phyloP scores from a whole-genome alignment of 441 rosid species.

The Pelargonium hybrid region DNA sequence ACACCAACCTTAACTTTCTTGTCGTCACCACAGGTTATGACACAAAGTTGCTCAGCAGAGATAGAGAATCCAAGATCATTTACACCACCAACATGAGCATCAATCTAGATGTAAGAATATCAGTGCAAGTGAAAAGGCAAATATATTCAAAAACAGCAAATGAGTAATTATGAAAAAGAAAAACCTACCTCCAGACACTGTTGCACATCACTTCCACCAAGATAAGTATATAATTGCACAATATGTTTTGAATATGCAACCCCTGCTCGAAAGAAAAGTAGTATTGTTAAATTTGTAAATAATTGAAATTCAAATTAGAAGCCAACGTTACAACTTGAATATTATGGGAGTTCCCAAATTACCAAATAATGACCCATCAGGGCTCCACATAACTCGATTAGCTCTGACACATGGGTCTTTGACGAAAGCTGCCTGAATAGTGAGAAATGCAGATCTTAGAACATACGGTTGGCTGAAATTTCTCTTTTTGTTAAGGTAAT shows the following conservation, averaged over 20 bases:
- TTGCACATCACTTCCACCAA: conserved; percentile 51
- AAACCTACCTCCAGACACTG: conserved; percentile 64
- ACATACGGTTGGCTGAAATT: not conserved
- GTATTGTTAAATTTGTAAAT: not conserved
- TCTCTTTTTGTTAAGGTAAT: not conserved
- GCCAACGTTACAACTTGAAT: not conserved
- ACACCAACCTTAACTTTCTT: conserved; percentile 49
- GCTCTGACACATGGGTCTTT: conserved; percentile 49
- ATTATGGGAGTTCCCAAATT: conserved; percentile 2
- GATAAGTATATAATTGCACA: conserved; percentile 64
- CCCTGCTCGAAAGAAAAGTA: conserved; percentile 30
- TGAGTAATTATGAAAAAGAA: not conserved
- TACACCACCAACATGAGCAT: conserved; percentile 68
- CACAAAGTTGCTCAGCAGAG: conserved; percentile 50
- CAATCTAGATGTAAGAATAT: conserved; percentile 37
- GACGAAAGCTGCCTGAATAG: conserved; percentile 41
- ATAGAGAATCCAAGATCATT: conserved; percentile 64
- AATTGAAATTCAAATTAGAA: not conserved
- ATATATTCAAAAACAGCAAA: not conserved
- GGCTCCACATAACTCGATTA: conserved; percentile 82
- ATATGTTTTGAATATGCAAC: conserved; percentile 80
- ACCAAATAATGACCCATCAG: conserved; percentile 81
- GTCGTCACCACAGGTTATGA: conserved; percentile 75
- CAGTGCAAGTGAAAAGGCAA: not conserved
- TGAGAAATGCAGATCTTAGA: not conserved